Base-by-base conservation (phyloP, 805 yeast species). In the Candida vaughaniae region DNA sequence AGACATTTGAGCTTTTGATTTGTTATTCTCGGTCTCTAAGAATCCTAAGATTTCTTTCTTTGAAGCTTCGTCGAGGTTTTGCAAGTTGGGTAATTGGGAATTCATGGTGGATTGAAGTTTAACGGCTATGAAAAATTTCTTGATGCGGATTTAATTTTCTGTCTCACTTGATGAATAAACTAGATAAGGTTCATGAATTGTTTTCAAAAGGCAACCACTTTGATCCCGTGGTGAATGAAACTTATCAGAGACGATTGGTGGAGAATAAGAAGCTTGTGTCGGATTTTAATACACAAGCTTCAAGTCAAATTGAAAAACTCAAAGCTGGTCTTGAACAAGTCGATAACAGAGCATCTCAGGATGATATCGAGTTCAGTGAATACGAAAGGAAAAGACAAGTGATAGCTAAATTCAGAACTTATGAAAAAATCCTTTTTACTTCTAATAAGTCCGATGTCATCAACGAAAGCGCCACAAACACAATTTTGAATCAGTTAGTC, bases 1-100 rank as follows among this genome's bases (percentile, higher is more conserved):
- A 22, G 95, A 79, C 66, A 77, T 74, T 60, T 88, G 96, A 20
- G 90, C 86, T 64, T 88, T 87, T 38, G 91, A 81, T 66, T 85
- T 87, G 45, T 93, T 77, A 56, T 84, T 82, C 64, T 90, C 96
- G 10, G 82, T 66, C 56, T 88, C 95, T 33, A 89, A 69, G 67
- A 87, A 89, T 39, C 74, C 71, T 51, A 80, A 69, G 34, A 89
- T 78, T 45, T 88, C 95, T 54, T 78, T 75, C 59, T 83, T 80
- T 31, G 93, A 76, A 19, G 71, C 41, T 23, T 82, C 91, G 55
- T 87, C 95, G 38, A 67, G 64, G 36, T 45, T 55, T 39, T 58
- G 68, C 42, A 67, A 56, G 18, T 19, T 20, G 9, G 29, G 31
- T 20, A 33, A 33, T 15, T 26, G 27, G 12, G 36, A 32, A 20